Percentiles rank a stretch among this genome's conserved stretches.
phyloP scores from a whole-genome alignment of 2,329 filamentous ascomycete species.

The Pestalotiopsis sp. region DNA sequence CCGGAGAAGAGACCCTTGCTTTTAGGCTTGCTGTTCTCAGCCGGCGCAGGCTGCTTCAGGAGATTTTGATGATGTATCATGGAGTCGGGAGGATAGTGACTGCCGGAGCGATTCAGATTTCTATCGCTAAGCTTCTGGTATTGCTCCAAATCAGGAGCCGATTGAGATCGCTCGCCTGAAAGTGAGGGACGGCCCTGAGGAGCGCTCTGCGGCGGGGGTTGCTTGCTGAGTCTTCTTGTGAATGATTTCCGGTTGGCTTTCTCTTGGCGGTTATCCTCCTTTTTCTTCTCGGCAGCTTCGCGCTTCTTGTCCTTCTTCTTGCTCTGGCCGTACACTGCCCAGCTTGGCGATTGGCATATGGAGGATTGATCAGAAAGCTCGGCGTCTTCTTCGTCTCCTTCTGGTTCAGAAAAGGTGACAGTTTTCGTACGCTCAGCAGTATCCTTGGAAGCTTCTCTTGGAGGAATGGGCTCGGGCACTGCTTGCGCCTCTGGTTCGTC shows the following conservation, averaged over 20 bases:
- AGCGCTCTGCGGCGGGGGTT: conserved; percentile 28
- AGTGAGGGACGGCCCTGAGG: conserved; percentile 28
- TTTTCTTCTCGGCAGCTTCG: conserved; percentile 41
- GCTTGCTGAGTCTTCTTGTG: conserved; percentile 43
- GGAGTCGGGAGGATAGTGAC: conserved; percentile 17
- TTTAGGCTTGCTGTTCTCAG: conserved; percentile 28
- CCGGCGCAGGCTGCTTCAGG: conserved; percentile 11
- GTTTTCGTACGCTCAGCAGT: conserved; percentile 35
- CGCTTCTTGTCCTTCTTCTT: conserved; percentile 51
- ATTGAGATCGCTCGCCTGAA: conserved; percentile 27
- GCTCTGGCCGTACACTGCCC: conserved; percentile 59
- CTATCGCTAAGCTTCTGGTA: conserved; percentile 22
- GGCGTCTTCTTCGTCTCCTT: conserved; percentile 34
- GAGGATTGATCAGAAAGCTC: conserved; percentile 47
- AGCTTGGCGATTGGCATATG: conserved; percentile 65
- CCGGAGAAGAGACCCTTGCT: conserved; percentile 31
- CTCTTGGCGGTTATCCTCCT: conserved; percentile 44
- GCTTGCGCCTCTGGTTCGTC: conserved; percentile 21
- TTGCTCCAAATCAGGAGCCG: conserved; percentile 28
- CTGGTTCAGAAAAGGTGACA: conserved; percentile 41
- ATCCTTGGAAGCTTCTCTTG: conserved; percentile 21
- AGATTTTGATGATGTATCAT: conserved; percentile 21
- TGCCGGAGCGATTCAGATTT: conserved; percentile 17
- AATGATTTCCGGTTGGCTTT: conserved; percentile 40
- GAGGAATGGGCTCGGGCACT: neutral